Base-by-base conservation (phyloP, 2,329 filamentous ascomycete species). In the Microcyclospora pomicola region DNA sequence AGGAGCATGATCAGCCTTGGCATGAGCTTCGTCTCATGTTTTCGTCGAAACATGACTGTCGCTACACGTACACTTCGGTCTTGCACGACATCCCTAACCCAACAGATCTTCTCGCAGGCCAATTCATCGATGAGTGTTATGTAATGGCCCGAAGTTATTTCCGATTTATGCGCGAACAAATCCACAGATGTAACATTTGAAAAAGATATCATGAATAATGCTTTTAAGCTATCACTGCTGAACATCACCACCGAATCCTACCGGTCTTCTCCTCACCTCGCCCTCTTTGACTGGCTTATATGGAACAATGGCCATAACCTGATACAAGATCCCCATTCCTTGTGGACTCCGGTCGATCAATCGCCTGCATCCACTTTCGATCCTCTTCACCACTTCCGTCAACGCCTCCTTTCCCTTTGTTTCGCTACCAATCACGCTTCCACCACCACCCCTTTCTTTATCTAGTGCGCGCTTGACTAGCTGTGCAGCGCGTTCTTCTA, bases 311-410 rank as follows among this genome's bases (percentile, higher is more conserved):
- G 87, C 83, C 70, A 98, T 71, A 15, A 77, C 87, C 64, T 96
- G 95, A 59, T 98, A 98, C 15, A 94, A 66, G 63, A 80, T 87
- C 0, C 91, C 91, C 91, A 98, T 98, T 0, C 86, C 88, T 36
- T 75, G 77, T 1, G 77, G 80, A 0, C 82, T 80, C 31, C 76
- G 69, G 58, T 94, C 87, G n/a, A 95, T 75, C 36, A 98, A 64
- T 43, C 91, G 69, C 62, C 75, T 80, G 75, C 85, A 92, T 0
- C 81, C 79, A 44, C 67, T 73, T 46, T 85, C 76, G 27, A 95
- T 67, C 36, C 75, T 73, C 47, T 66, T 68, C 24, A 63, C 72
- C 45, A 67, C 69, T 42, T 72, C 66, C 29, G 68, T 58, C 13
- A 59, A 42, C 38, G 58, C 54, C 7, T 40, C 43, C 62, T 48